Evolutionary conservation across 2,329 filamentous ascomycete species (phyloP).

Genomic region (Aureobasidium sp.): DNA sequence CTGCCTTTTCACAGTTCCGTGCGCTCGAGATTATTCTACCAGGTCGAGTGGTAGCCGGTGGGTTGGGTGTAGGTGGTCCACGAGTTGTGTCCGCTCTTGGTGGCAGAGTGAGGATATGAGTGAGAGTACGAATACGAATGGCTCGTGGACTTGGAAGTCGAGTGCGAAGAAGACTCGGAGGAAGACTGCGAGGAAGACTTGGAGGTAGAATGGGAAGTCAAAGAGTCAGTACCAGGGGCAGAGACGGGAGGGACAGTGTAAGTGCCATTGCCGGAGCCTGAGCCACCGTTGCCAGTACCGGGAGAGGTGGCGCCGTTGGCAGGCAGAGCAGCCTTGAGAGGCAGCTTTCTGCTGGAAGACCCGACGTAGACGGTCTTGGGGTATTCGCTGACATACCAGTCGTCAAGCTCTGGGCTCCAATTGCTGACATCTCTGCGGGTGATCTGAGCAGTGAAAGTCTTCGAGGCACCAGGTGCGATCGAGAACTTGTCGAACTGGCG

Average conservation of each 20-base stretch:
- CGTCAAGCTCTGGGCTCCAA: constrained; percentile 72
- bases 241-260: background rate
- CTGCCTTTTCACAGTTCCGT: background rate
- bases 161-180: background rate
- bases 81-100: background rate
- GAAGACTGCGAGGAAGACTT: background rate
- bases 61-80: constrained; percentile 5
- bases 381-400: constrained; percentile 62
- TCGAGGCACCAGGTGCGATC: constrained; percentile 60
- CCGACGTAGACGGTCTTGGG: constrained; percentile 55
- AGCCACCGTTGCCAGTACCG: constrained; percentile 3
- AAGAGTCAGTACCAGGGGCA: background rate
- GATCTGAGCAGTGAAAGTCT: constrained; percentile 58
- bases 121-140: background rate
- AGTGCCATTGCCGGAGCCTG: constrained; percentile 4
- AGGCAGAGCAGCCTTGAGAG: constrained; percentile 29
- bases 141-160: background rate
- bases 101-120: background rate
- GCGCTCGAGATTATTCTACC: background rate
- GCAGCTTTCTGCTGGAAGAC: constrained; percentile 49
- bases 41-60: background rate
- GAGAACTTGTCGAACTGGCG: constrained; percentile 73
- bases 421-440: constrained; percentile 77
- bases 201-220: background rate
- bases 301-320: background rate